Evolutionary conservation across 148 eudicot genomes (phyloP).

Genomic region (Persicaria tinctoria): DNA sequence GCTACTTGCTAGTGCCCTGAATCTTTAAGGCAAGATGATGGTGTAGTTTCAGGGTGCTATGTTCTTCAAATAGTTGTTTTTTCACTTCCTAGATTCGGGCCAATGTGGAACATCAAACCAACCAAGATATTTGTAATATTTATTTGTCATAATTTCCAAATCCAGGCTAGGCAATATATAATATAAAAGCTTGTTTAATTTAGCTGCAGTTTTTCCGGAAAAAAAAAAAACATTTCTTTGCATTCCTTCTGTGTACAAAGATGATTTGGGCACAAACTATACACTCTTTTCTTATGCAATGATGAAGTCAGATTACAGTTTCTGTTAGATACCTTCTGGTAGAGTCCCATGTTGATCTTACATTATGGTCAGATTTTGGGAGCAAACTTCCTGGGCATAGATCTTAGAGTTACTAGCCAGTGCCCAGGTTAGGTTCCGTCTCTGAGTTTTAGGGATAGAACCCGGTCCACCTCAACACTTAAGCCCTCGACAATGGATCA

Average conservation of each 20-base stretch:
- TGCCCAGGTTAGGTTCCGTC: not conserved
- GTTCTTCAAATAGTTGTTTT: not conserved
- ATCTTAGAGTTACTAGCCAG: not conserved
- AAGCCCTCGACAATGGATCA: too few species aligned
- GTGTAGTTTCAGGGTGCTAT: not conserved
- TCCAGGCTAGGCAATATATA: not conserved
- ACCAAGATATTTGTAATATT: not conserved
- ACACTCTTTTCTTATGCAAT: not conserved
- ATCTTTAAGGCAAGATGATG: not conserved
- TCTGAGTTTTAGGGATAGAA: not conserved
- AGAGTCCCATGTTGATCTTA: not conserved
- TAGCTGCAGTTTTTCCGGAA: not conserved
- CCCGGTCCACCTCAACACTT: too few species aligned
- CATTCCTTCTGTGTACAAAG: not conserved
- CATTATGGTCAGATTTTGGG: not conserved
- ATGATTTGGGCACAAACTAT: not conserved
- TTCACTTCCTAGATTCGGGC: not conserved
- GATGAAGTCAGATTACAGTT: not conserved
- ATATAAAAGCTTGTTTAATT: not conserved
- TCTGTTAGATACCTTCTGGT: constrained; percentile 1
- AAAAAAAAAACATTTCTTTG: not conserved
- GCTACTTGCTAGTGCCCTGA: not conserved
- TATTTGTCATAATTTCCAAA: not conserved
- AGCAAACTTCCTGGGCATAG: not conserved
- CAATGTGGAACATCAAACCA: constrained; percentile 6